phyloP scores from a whole-genome alignment of 306 rosid species.

The Morella rubra region DNA sequence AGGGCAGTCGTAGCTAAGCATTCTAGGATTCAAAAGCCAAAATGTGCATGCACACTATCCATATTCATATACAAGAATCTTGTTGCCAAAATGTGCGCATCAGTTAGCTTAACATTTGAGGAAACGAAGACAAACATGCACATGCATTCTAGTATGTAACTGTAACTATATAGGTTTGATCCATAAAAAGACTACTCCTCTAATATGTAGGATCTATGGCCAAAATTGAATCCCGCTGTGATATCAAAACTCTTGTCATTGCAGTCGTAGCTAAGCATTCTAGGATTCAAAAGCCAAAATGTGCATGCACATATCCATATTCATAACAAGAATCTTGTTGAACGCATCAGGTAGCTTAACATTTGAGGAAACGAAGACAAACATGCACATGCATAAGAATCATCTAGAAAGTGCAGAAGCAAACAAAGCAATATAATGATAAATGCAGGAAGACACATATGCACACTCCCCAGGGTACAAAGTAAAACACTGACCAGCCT shows the following conservation, averaged over 20 bases:
- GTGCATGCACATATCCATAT: background rate
- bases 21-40: background rate
- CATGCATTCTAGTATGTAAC: too few species aligned
- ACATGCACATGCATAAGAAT: background rate
- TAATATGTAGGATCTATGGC: background rate
- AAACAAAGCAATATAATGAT: background rate
- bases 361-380: background rate
- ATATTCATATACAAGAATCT: too few species aligned
- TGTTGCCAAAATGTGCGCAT: too few species aligned
- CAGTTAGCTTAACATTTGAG: background rate
- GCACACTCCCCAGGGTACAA: background rate
- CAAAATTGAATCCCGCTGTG: background rate
- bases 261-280: background rate
- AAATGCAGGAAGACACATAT: background rate
- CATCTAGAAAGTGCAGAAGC: background rate
- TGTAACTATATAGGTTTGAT: background rate
- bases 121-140: background rate
- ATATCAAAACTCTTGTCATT: background rate
- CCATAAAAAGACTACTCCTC: background rate
- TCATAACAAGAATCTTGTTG: too few species aligned
- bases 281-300: background rate
- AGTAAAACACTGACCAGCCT: constrained; percentile 58
- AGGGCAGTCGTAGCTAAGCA: background rate
- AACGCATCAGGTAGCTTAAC: background rate
- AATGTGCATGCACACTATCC: background rate